Conservation (phyloP, 1,284 basidiomycete species). For the Volvariella surrecta region DNA sequence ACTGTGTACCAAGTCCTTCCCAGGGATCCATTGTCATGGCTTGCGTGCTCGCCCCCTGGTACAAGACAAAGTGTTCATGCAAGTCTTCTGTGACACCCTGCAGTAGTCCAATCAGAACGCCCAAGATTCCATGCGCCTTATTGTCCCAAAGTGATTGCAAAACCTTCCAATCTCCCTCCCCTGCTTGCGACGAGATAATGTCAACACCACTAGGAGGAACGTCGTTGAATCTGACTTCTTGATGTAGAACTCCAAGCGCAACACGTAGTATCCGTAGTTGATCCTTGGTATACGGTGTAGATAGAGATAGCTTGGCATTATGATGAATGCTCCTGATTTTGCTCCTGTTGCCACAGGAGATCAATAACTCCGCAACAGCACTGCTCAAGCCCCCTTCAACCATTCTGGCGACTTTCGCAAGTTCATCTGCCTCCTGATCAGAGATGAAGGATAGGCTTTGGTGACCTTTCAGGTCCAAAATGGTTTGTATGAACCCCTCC, state of each 20-base stretch:
- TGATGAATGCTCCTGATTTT: constrained; percentile 17
- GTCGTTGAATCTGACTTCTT: constrained; percentile 27
- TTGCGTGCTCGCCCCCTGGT: constrained; percentile 11
- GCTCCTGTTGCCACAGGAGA: constrained; percentile 6
- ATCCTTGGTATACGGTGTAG: no score
- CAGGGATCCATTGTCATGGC: no score
- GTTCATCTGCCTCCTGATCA: constrained; percentile 45
- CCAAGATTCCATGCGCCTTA: constrained; percentile 42
- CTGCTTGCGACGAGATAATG: no score
- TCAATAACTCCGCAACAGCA: constrained; percentile 54
- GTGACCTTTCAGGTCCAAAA: constrained; percentile 34
- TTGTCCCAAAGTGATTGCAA: constrained; percentile 53
- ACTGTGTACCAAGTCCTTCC: no score
- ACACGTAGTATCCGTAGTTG: constrained; percentile 52
- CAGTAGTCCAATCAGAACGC: constrained; percentile 46
- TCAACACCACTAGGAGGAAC: no score
- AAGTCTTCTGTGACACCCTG: constrained; percentile 41
- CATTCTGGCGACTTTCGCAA: constrained; percentile 52
- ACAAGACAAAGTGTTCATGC: constrained; percentile 37
- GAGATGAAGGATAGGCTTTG: constrained; percentile 51
- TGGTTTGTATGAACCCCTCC: constrained; percentile 35
- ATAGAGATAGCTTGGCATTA: constrained; percentile 38
- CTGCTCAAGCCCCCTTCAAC: constrained; percentile 55
- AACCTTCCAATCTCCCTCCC: constrained; percentile 44
- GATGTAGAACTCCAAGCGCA: constrained; percentile 45